These are phyloP conservation scores for Aspergillus luchuensis DNA, from an alignment of 2,329 filamentous ascomycete species.

Conservation along the genomic window DNA sequence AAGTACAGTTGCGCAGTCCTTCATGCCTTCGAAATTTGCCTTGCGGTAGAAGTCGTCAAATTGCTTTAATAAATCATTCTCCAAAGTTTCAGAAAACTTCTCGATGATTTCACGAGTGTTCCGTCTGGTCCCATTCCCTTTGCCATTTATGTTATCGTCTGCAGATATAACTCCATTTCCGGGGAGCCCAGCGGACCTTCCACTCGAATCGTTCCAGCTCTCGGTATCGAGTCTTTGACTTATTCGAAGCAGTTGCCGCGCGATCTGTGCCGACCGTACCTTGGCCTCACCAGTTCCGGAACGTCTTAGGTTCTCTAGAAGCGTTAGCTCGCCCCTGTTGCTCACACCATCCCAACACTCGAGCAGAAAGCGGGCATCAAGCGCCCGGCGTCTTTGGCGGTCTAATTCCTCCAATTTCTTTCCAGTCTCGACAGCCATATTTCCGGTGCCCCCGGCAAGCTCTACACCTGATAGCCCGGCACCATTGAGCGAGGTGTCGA, in stretches of 20 bases:
- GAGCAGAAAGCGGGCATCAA: conserved; percentile 92
- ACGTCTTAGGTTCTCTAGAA: conserved; percentile 84
- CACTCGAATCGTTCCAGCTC: conserved; percentile 62
- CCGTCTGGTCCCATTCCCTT: conserved; percentile 45
- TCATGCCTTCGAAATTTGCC: conserved; percentile 97
- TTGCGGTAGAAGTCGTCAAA: conserved; percentile 96
- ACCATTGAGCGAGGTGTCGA: conserved; percentile 80
- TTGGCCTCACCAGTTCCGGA: conserved; percentile 88
- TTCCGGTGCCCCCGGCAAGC: conserved; percentile 63
- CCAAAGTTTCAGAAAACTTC: conserved; percentile 92
- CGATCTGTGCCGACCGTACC: conserved; percentile 90
- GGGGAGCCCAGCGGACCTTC: conserved; percentile 55
- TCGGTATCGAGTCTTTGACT: conserved; percentile 83
- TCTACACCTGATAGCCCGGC: conserved; percentile 43
- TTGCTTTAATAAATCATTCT: conserved; percentile 92
- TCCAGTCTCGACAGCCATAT: conserved; percentile 91
- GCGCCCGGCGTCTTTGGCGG: conserved; percentile 81
- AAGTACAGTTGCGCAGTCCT: conserved; percentile 90
- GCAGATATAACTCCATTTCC: conserved; percentile 28
- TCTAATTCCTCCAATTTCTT: conserved; percentile 93
- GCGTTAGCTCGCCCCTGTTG: conserved; percentile 80
- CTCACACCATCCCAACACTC: conserved; percentile 97
- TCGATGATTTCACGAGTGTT: conserved; percentile 88
- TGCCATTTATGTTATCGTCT: conserved; percentile 55
- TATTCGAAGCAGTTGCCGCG: conserved; percentile 89